phyloP scores from a whole-genome alignment of 805 yeast species.

The Komagataella phaffii region DNA sequence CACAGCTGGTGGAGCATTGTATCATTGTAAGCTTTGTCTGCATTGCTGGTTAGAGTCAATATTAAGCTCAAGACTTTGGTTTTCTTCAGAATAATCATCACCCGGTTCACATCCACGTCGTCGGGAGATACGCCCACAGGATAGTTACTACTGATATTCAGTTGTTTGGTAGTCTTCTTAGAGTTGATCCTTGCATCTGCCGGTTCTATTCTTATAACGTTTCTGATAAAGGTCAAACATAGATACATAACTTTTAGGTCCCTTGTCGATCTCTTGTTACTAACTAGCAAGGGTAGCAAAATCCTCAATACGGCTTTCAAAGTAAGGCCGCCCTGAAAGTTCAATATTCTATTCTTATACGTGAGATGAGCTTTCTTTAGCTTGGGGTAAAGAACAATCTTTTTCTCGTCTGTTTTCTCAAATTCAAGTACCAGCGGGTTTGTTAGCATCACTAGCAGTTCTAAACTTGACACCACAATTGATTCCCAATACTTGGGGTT shows the following conservation, averaged over 20 bases:
- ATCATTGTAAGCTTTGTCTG: conserved; percentile 51
- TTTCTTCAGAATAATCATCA: conserved; percentile 42
- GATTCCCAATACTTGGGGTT: conserved; percentile 33
- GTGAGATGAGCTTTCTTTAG: conserved; percentile 51
- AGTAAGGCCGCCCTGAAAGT: conserved; percentile 43
- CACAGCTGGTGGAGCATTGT: conserved; percentile 46
- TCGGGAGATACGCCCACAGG: conserved; percentile 47
- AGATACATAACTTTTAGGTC: conserved; percentile 66
- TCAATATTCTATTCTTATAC: conserved; percentile 59
- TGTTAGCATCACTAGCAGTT: conserved; percentile 69
- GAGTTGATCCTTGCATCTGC: conserved; percentile 37
- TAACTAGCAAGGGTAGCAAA: conserved; percentile 46
- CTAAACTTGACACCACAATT: conserved; percentile 60
- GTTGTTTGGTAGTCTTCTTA: conserved; percentile 21
- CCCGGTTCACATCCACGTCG: conserved; percentile 53
- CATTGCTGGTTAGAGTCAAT: conserved; percentile 53
- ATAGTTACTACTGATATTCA: conserved; percentile 22
- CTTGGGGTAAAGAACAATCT: conserved; percentile 41
- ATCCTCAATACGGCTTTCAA: conserved; percentile 59
- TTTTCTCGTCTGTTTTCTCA: conserved; percentile 43
- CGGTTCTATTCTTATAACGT: conserved; percentile 68
- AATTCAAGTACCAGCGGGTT: conserved; percentile 68
- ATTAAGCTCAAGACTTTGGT: conserved; percentile 67
- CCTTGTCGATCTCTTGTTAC: conserved; percentile 45
- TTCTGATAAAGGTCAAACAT: conserved; percentile 63